These are phyloP conservation scores for Pichia sp. DNA, from an alignment of 1,139 yeast species.

Conservation along the genomic window DNA sequence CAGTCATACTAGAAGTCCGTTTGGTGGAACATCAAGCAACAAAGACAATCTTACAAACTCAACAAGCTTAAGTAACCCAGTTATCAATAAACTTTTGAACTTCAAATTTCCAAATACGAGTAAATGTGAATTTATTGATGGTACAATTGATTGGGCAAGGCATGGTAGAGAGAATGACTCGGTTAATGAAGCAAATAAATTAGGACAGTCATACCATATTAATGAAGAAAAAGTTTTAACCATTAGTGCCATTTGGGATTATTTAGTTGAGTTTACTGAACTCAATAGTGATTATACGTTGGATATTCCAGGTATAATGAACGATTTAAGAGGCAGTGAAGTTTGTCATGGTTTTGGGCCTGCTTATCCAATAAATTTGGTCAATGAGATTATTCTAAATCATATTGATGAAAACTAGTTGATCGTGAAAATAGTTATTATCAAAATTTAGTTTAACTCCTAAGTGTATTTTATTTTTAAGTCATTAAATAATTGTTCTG, in stretches of 20 bases:
- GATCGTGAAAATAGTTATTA: not conserved
- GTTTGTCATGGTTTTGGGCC: slow-evolving; percentile 81
- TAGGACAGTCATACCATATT: slow-evolving; percentile 24
- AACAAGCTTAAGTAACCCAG: not conserved
- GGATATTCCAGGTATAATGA: slow-evolving; percentile 55
- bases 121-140: slow-evolving; percentile 24
- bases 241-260: slow-evolving; percentile 80
- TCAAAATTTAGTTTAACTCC: too few species aligned
- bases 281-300: slow-evolving; percentile 43
- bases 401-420: slow-evolving; percentile 8
- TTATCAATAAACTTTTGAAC: slow-evolving; percentile 2
- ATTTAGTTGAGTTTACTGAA: slow-evolving; percentile 44
- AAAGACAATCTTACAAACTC: not conserved
- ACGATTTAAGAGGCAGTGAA: slow-evolving; percentile 55
- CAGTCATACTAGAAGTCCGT: not conserved
- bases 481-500: too few species aligned
- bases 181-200: not conserved
- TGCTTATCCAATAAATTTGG: slow-evolving; percentile 52
- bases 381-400: slow-evolving; percentile 34
- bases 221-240: slow-evolving; percentile 47
- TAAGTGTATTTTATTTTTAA: too few species aligned
- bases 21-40: not conserved
- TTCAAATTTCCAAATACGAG: slow-evolving; percentile 13
- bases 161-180: slow-evolving; percentile 9
- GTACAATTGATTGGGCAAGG: slow-evolving; percentile 16